Base-by-base conservation (phyloP, 2,329 filamentous ascomycete genomes). In the Elsinoe perseae region DNA sequence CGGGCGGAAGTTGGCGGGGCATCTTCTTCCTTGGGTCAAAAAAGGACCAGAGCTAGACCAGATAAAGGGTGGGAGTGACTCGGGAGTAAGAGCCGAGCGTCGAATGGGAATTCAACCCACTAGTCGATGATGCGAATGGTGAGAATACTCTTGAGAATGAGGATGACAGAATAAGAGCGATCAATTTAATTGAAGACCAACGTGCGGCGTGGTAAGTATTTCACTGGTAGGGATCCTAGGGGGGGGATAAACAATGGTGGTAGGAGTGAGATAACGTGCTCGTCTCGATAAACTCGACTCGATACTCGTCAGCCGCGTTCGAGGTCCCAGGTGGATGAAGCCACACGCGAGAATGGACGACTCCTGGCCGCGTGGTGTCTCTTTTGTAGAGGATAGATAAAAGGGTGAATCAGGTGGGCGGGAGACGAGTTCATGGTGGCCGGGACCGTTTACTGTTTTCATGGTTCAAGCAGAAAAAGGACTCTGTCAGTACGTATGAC, bases 11-110 rank as follows among this genome's bases (percentile, higher is more conserved):
- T 21, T 53, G 58, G 40, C 50, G 58, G 40, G 55, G 56, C 58
- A 60, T 60, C 56, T 59, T 50, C 48, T 27, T 50, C 32, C 12
- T 28, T 20, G 16, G 36, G 16, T n/a, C n/a, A n/a, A n/a, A n/a
- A n/a, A n/a, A 10, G 44, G 10, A 43, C 16, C 38, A 23, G 21
- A 43, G 44, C 40, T 44, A 44, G 40, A 18, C 40, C 40, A 44
- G 40, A 44, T 44, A 10, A 44, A 44, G 40, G 18, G 23, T 25
- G 40, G 34, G 18, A 20, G 23, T 32, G 44, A 50, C 44, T 50
- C 44, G 44, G 44, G 28, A 30, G 12, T 30, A 20, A 36, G 48
- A 52, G 48, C 48, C 48, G 48, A 52, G 48, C 48, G 20, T 23
- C 48, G 30, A 52, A 52, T 52, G 30, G 30, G n/a, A 25, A 52